phyloP scores from a whole-genome alignment of 1,284 basidiomycete species.

The Hypsizygus ulmarius region DNA sequence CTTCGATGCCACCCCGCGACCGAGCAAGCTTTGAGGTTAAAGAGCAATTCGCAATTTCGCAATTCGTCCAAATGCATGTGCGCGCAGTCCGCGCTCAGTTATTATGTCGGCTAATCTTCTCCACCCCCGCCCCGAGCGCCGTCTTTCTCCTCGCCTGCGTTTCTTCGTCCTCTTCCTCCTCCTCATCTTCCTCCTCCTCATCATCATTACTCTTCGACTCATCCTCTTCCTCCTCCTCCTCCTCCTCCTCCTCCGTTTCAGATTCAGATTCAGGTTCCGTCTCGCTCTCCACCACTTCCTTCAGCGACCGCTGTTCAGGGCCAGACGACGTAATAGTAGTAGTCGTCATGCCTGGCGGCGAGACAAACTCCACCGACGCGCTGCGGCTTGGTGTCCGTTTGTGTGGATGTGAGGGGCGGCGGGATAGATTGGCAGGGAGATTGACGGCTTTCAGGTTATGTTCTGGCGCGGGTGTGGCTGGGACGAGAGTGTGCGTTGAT shows the following conservation, averaged over 20 bases:
- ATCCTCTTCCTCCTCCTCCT: conserved; percentile 37
- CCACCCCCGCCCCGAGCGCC: conserved; percentile 60
- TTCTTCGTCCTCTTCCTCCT: conserved; percentile 31
- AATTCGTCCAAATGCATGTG: neutral
- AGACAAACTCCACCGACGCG: conserved; percentile 3
- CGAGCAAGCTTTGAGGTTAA: no score
- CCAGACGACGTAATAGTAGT: neutral
- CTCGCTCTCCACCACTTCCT: neutral
- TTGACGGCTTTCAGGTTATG: conserved; percentile 19
- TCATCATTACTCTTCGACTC: no score
- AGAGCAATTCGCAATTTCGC: neutral
- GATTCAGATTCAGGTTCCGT: conserved; percentile 20
- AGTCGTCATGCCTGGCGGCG: neutral
- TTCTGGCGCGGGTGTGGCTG: conserved; percentile 7
- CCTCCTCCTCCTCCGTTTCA: conserved; percentile 36
- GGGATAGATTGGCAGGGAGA: conserved; percentile 12
- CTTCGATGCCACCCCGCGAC: no score
- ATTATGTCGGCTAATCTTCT: conserved; percentile 67
- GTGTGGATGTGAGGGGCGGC: conserved; percentile 9
- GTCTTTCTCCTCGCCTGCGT: conserved; percentile 34
- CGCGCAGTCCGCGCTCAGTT: neutral
- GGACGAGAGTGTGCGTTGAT: neutral
- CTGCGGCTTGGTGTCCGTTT: conserved; percentile 8
- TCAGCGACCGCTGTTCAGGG: neutral
- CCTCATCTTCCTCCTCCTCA: conserved; percentile 35